Evolutionary conservation across 1,284 basidiomycete species (phyloP), one percentile per base, ranked within the genome.

Genomic region (Entoloma clypeatum): DNA sequence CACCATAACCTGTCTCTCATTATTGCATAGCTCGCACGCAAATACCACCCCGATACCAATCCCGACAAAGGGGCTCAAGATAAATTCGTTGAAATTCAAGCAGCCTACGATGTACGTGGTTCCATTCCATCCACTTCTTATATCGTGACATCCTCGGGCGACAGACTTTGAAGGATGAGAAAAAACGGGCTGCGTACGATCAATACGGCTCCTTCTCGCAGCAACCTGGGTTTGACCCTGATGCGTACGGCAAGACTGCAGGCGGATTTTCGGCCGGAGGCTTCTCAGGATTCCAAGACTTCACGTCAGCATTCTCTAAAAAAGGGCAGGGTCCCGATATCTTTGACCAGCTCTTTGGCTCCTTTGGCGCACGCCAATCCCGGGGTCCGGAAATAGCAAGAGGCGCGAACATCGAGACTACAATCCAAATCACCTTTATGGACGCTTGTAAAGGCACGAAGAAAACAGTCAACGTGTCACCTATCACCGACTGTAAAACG

Each of bases 41-140:
- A 98, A 72, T 97, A 85, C 60, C 96, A 99, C 65, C 96, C 96
- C 0, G 96, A 99, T 59, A 93, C 93, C 14, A 97, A 93, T 67
- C 90, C 93, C 46, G 93, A 97, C 61, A 86, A 89, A 55, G 75
- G 75, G 35, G 92, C 95, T 0, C 87, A 92, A 56, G 90, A 92
- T 49, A 90, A 90, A 60, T 99, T 99, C 63, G 79, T 95, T 22
- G 94, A 99, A 63, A 97, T 99, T 45, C 96, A 99, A 64, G 78
- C 83, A 53, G 96, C 96, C 7, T 99, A 98, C 68, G 96, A 99
- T 64, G 91, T 96, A 55, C 55, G 87, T 67, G 38, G 39, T 44
- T 43, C 50, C 35, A 14, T 18, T 43, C 38, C 25, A 25, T 38
- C 41, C 14, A 11, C 23, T 26, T 14, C 22, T 13, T 11, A n/a